These are phyloP conservation scores for Phalaenopsis equestris DNA, from an alignment of 106 monocot species.

Conservation along the genomic window DNA sequence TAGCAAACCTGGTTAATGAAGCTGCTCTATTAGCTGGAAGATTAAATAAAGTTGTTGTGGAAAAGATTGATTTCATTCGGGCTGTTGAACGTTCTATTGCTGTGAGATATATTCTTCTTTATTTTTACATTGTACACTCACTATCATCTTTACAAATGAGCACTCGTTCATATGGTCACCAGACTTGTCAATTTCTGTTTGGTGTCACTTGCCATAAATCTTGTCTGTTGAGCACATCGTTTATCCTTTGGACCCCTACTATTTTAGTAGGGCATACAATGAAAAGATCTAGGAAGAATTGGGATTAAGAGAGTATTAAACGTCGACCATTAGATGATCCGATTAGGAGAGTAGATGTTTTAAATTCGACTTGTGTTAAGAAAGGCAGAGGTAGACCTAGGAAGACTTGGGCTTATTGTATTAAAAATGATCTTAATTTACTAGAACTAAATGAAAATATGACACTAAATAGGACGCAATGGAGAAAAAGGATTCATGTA, in stretches of 20 bases:
- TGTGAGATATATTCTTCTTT: constrained; percentile 34
- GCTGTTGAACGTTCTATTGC: constrained; percentile 98
- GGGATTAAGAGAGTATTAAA: no score
- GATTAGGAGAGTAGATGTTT: no score
- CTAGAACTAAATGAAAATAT: no score
- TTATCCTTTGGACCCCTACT: not conserved
- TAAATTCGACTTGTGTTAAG: no score
- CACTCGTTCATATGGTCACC: not conserved
- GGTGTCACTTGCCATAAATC: not conserved
- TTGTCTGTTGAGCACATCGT: not conserved
- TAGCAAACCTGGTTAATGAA: constrained; percentile 99
- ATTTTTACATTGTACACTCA: not conserved
- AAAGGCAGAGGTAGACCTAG: no score
- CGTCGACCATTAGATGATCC: no score
- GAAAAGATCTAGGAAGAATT: no score
- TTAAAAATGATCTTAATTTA: no score
- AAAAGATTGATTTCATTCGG: constrained; percentile 90
- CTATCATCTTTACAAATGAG: not conserved
- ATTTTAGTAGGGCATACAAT: no score
- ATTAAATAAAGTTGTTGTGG: constrained; percentile 75
- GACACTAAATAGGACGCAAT: no score
- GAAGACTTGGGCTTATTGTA: no score
- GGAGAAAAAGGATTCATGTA: no score
- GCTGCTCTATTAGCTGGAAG: constrained; percentile 94
- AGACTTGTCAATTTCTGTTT: not conserved